Conservation (phyloP, 192 early-diverging fungal genomes). For the Coemansia aciculifera region DNA sequence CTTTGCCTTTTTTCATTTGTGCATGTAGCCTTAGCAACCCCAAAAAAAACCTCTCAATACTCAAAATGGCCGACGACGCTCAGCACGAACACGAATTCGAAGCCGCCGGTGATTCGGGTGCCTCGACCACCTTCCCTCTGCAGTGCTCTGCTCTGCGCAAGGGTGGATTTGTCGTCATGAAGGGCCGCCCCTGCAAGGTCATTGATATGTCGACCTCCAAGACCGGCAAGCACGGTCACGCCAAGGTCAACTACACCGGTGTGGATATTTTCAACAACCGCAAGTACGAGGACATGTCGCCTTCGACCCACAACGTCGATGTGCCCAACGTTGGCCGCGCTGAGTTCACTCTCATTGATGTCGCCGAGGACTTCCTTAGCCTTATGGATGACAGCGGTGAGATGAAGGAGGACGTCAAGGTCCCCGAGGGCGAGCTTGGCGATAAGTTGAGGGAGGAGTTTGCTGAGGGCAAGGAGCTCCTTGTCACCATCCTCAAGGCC, state of each 20-base stretch:
- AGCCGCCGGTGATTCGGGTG: conserved; percentile 69
- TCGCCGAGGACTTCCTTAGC: conserved; percentile 88
- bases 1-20: neutral
- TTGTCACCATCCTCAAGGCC: conserved; percentile 80
- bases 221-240: conserved; percentile 99
- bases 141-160: conserved; percentile 99
- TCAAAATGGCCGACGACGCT: conserved; percentile 60
- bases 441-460: conserved; percentile 71
- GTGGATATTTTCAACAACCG: conserved; percentile 96
- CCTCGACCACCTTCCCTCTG: conserved; percentile 93
- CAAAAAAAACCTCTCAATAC: conserved; percentile 11
- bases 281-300: conserved; percentile 98
- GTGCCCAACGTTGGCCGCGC: conserved; percentile 90
- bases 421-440: conserved; percentile 83
- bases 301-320: conserved; percentile 99
- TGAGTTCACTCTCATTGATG: conserved; percentile 83
- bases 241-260: conserved; percentile 95
- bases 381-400: conserved; percentile 79
- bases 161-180: conserved; percentile 96
- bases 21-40: conserved; percentile 1
- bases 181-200: conserved; percentile 98
- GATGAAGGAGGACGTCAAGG: conserved; percentile 96
- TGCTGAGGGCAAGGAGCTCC: conserved; percentile 74
- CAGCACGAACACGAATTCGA: conserved; percentile 74
- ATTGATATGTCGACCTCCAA: conserved; percentile 99